Conservation (phyloP, 2,329 filamentous ascomycete genomes). For the Hypoxylon rubiginosum region DNA sequence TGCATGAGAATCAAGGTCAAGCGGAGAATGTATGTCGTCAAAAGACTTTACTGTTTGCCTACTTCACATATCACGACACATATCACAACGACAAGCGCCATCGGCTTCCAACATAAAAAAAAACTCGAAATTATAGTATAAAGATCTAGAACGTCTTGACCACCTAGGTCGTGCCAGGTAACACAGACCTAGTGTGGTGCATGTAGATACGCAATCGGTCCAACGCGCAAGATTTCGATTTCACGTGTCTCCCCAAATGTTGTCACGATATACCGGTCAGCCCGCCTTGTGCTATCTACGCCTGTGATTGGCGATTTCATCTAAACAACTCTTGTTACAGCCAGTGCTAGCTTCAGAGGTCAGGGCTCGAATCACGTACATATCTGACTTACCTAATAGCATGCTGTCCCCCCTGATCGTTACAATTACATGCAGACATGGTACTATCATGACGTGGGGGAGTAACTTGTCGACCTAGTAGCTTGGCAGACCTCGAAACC, state of each 20-base stretch:
- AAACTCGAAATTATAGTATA: background rate
- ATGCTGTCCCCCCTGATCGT: slow-evolving; percentile 5
- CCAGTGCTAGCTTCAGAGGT: background rate
- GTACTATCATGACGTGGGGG: slow-evolving; percentile 29
- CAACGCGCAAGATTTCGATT: background rate
- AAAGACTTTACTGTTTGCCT: too few relatives aligned
- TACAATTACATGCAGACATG: background rate
- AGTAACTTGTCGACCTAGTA: slow-evolving; percentile 22
- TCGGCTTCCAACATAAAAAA: background rate
- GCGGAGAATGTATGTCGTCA: background rate
- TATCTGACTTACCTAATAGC: slow-evolving; percentile 13
- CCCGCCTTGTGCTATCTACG: slow-evolving; percentile 3
- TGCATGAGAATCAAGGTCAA: background rate
- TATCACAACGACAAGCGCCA: slow-evolving; percentile 10
- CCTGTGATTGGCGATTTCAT: slow-evolving; percentile 24
- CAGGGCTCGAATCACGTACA: background rate
- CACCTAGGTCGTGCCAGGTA: slow-evolving; percentile 17
- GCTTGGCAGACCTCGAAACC: slow-evolving; percentile 32
- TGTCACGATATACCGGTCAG: slow-evolving; percentile 9
- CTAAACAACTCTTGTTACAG: slow-evolving; percentile 17
- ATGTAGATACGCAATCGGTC: slow-evolving; percentile 1
- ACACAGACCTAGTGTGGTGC: slow-evolving; percentile 1
- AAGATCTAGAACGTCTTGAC: background rate
- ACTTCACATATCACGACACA: too few relatives aligned
- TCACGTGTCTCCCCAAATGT: slow-evolving; percentile 20